These are phyloP conservation scores for Ogataea paraovalis DNA, from an alignment of 805 yeast species.

Conservation along the genomic window DNA sequence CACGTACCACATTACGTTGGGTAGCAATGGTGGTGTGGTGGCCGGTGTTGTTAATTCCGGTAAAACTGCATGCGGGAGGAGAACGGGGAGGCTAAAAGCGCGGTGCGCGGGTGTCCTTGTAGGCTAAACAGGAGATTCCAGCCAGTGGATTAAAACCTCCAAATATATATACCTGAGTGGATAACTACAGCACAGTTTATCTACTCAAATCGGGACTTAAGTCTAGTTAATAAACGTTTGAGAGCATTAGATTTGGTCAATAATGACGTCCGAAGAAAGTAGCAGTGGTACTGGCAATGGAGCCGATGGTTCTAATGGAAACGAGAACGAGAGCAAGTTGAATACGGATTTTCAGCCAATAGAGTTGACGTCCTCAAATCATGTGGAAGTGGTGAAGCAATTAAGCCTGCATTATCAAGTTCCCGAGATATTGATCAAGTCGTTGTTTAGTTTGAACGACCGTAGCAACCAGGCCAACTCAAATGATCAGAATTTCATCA, in stretches of 20 bases:
- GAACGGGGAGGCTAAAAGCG: not conserved
- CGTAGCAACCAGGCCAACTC: slow-evolving; percentile 15
- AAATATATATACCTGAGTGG: not conserved
- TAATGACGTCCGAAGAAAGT: not conserved
- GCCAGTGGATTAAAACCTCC: too few species aligned
- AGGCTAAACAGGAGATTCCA: not conserved
- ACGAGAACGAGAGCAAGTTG: not conserved
- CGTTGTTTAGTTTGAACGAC: slow-evolving; percentile 28
- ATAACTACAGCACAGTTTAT: too few species aligned
- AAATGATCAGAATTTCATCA: slow-evolving; percentile 45
- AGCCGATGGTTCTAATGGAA: not conserved
- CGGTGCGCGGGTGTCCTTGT: slow-evolving; percentile 1
- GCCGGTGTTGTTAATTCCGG: slow-evolving; percentile 1
- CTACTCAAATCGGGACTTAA: too few species aligned
- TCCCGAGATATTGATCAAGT: slow-evolving; percentile 29
- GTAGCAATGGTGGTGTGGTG: too few species aligned
- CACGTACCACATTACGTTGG: too few species aligned
- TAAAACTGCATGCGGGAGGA: slow-evolving; percentile 1
- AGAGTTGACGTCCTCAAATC: slow-evolving; percentile 11
- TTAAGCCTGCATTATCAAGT: slow-evolving; percentile 22
- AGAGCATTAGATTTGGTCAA: not conserved
- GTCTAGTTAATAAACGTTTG: too few species aligned
- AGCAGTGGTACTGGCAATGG: not conserved
- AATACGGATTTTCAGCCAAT: slow-evolving; percentile 14
- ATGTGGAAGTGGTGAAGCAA: slow-evolving; percentile 17